A percentile compares a stretch with the other conserved stretches of the same genome.
Conservation (phyloP, 1,284 basidiomycete species). For the Xerocomus minutiporus region DNA sequence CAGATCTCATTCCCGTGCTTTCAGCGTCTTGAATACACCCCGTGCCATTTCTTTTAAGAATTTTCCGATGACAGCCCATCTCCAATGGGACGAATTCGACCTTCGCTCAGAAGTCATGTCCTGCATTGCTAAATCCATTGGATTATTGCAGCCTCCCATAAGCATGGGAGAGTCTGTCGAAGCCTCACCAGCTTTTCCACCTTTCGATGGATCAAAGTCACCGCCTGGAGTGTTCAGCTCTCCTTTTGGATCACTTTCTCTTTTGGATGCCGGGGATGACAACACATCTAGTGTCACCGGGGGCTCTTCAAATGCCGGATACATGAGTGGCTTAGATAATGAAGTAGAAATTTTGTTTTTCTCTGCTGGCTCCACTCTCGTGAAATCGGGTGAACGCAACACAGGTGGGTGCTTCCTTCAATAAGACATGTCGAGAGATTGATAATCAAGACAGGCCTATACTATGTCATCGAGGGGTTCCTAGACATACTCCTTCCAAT, state of each 20-base stretch:
- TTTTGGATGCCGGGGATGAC: constrained; percentile 75
- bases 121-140: constrained; percentile 96
- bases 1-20: constrained; percentile 45
- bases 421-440: not conserved
- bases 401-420: constrained; percentile 49
- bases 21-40: constrained; percentile 52
- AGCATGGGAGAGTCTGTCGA: constrained; percentile 62
- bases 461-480: constrained; percentile 98
- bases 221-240: constrained; percentile 54
- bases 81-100: constrained; percentile 67
- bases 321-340: constrained; percentile 81
- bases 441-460: constrained; percentile 59
- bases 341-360: constrained; percentile 96
- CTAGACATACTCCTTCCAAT: constrained; percentile 82
- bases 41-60: constrained; percentile 32
- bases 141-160: constrained; percentile 81
- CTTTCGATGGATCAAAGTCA: constrained; percentile 48
- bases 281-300: constrained; percentile 59
- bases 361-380: constrained; percentile 80
- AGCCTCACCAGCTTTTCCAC: constrained; percentile 57
- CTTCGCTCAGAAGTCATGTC: constrained; percentile 93
- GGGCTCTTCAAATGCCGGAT: constrained; percentile 53
- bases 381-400: constrained; percentile 86
- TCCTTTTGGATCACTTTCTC: constrained; percentile 81
- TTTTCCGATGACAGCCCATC: constrained; percentile 27